phyloP scores from a whole-genome alignment of 192 early-diverging fungal species.

The Phlyctochytrium planicorne region DNA sequence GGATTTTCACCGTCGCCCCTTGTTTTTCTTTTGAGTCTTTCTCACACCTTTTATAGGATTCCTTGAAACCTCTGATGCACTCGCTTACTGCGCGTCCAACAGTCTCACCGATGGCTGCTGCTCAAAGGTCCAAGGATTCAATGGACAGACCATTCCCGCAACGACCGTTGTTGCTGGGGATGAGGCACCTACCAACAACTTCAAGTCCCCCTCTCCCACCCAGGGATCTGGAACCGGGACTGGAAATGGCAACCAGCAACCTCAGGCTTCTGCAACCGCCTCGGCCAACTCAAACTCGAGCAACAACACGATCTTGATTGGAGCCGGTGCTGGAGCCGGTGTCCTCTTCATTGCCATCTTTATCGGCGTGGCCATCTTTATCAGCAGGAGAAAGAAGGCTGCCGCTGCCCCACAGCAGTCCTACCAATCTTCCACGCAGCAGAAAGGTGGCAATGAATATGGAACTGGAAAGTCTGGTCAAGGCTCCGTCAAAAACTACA shows the following conservation, averaged over 20 bases:
- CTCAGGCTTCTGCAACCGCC: background rate
- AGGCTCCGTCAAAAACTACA: background rate
- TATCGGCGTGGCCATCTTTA: background rate
- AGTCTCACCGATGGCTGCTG: background rate
- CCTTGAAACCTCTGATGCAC: background rate
- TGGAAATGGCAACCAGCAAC: too few relatives aligned
- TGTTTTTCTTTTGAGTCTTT: background rate
- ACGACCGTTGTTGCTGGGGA: background rate
- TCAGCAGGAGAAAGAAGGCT: background rate
- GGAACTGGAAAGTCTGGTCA: background rate
- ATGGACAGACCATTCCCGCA: background rate
- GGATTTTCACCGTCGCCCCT: too few relatives aligned
- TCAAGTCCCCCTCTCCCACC: background rate
- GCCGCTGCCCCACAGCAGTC: too few relatives aligned
- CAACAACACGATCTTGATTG: background rate
- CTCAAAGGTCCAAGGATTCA: background rate
- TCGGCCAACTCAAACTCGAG: background rate
- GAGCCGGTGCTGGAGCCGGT: background rate
- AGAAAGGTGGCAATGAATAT: too few relatives aligned
- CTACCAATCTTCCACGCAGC: too few relatives aligned
- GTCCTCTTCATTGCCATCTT: background rate
- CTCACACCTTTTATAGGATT: background rate
- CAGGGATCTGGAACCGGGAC: too few relatives aligned
- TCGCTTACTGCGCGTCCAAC: background rate
- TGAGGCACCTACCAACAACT: background rate